Evolutionary conservation across 2,329 filamentous ascomycete genomes (phyloP), one percentile per base, ranked within the genome.

Genomic region (Albifimbria verrucaria): DNA sequence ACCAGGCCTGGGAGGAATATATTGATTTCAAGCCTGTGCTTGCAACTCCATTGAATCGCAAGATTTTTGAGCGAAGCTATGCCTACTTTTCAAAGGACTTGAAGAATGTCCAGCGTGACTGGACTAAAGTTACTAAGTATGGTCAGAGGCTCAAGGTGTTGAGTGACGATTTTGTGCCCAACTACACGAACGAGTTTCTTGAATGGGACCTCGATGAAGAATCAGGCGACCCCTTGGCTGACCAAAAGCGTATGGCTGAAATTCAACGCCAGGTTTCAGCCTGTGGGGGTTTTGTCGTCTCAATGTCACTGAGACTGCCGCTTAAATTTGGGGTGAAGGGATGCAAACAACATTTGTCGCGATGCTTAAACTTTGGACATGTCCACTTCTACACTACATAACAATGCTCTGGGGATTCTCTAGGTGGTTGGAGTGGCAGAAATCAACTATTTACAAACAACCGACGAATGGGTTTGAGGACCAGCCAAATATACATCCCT

Each of bases 31-130:
- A 91, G 73, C 85, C 87, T 3, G 77, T 77, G 59, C 88, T 91
- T 85, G 82, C 77, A 43, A 83, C 83, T 0, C 65, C 74, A 1
- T 80, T 90, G 52, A 90, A 91, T 75, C 80, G 82, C 62, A 90
- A 90, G 78, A 90, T 92, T 70, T 91, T 89, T 63, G 87, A 91
- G 78, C 84, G 88, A 55, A 88, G 84, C 61, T 92, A 83, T 62
- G 87, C 88, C 20, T 91, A 90, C 77, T 89, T 91, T 69, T 88
- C 83, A 54, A 79, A 79, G 58, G 87, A 91, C 59, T 65, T 91
- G 58, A 87, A 89, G 80, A 92, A 92, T 59, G 88, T 92, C 6
- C 60, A 70, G 50, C 81, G 89, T 47, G 88, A 92, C 72, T 92
- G 88, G 88, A 71, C 78, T 53, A 91, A 92, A 77, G 89, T 91